phyloP scores from a whole-genome alignment of 805 yeast genomes.

The Teunomyces tritomae region DNA sequence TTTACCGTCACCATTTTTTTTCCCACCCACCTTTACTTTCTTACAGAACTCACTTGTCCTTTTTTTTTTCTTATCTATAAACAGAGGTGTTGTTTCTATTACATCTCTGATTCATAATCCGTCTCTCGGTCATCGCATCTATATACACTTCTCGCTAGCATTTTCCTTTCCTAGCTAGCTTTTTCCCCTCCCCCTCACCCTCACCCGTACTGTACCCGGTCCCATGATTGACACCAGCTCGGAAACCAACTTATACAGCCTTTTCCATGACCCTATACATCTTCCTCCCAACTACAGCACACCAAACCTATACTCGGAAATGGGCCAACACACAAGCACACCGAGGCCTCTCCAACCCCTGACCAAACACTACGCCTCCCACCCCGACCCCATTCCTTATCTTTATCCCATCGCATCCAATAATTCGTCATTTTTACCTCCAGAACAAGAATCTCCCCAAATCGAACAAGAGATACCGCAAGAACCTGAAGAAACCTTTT shows the following conservation, averaged over 20 bases:
- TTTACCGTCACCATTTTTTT: neutral
- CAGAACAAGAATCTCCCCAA: too few species aligned
- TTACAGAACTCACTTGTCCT: too few species aligned
- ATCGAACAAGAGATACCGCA: neutral
- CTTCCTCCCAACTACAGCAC: slow-evolving; percentile 3
- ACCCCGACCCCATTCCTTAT: slow-evolving; percentile 4
- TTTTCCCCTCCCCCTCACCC: neutral
- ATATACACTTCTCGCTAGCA: neutral
- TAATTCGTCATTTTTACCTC: slow-evolving; percentile 2
- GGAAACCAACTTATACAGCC: slow-evolving; percentile 3
- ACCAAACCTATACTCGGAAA: slow-evolving; percentile 5
- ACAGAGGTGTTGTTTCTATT: too few species aligned
- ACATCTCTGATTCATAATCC: too few species aligned
- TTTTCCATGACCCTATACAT: slow-evolving; percentile 3
- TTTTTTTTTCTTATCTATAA: too few species aligned
- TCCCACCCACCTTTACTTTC: too few species aligned
- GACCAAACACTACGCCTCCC: neutral
- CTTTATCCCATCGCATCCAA: slow-evolving; percentile 11
- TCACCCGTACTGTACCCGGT: neutral
- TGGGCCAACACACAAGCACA: slow-evolving; percentile 6
- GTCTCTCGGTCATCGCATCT: neutral
- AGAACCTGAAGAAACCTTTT: neutral
- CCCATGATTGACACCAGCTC: slow-evolving; percentile 3
- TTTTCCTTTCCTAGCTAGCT: too few species aligned
- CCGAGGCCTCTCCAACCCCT: neutral